Base-by-base conservation (phyloP, 2,329 filamentous ascomycete species). In the Penicillium digitatum region DNA sequence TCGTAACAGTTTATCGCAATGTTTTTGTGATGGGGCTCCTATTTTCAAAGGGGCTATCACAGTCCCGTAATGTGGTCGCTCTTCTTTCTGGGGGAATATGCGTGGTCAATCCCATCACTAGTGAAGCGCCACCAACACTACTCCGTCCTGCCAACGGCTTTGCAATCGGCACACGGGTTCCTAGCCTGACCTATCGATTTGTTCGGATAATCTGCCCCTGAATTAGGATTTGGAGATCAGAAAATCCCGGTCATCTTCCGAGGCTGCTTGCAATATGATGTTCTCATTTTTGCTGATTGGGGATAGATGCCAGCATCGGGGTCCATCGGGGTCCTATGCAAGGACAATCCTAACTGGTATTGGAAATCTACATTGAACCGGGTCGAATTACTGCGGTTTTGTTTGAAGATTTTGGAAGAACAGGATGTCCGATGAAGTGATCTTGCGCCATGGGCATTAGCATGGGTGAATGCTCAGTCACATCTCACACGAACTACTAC, bases 41-140 rank as follows among this genome's bases (percentile, higher is more conserved):
- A 53, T 48, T 53, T 53, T 53, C 29, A 10, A 42, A 20, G 40
- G 35, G 50, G 20, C 35, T 34, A 53, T 53, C 51, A 40, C 44
- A 53, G 42, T 54, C n/a, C 22, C 29, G 38, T 10, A 29, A 37
- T 18, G 27, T 35, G 16, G 44, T 39, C 27, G 24, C 31, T 48
- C 24, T 29, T 34, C 16, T 38, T 34, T 26, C 16, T 18, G 26
- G 18, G 11, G 42, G 50, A 39, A 18, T 31, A 22, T 44, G 37
- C 7, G 20, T 6, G 4, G 26, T 5, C 24, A 9, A 37, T 37
- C 32, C 31, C 34, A 35, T 43, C 34, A 49, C 35, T 48, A 35
- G 26, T 34, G 26, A 22, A 48, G 35, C 51, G 51, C 51, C 44
- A 53, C 43, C 34, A n/a, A 11, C 22, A 18, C 22, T 18, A 31